phyloP scores from a whole-genome alignment of 768 basidiomycete species.

The Auricularia heimuer region DNA sequence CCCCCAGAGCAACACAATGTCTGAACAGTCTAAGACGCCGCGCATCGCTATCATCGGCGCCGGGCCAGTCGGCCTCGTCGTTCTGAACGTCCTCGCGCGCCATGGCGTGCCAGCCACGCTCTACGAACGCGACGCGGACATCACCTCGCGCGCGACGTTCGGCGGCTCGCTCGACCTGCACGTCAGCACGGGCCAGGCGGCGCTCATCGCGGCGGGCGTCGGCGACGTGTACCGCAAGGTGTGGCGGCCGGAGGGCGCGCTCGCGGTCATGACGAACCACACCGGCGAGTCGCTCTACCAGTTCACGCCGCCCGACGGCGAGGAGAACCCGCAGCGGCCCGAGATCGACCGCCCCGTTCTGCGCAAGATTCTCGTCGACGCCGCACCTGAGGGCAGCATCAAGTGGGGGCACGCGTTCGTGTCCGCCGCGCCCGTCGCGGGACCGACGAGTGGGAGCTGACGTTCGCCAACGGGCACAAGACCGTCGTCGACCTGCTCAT shows the following conservation, averaged over 20 bases:
- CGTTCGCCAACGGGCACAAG: background rate
- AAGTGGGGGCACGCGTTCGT: constrained; percentile 6
- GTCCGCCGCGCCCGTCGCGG: background rate
- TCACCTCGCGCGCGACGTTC: constrained; percentile 8
- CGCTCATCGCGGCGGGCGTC: constrained; percentile 14
- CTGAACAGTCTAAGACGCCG: background rate
- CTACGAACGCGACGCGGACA: constrained; percentile 16
- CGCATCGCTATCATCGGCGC: constrained; percentile 15
- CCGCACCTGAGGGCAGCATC: constrained; percentile 4
- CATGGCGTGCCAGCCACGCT: constrained; percentile 12
- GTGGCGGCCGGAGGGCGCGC: constrained; percentile 13
- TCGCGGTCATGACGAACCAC: constrained; percentile 9
- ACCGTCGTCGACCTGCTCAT: constrained; percentile 18
- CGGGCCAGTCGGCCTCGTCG: constrained; percentile 18
- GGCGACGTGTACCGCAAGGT: constrained; percentile 11
- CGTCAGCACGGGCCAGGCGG: constrained; percentile 14
- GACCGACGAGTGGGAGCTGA: background rate
- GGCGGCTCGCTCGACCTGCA: constrained; percentile 21
- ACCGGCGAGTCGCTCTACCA: background rate
- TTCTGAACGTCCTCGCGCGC: constrained; percentile 18
- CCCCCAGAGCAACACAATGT: too few relatives aligned
- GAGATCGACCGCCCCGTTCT: constrained; percentile 1
- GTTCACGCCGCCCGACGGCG: background rate
- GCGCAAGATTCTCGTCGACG: constrained; percentile 12
- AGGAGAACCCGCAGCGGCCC: background rate